These are phyloP conservation scores for Artemisia annua DNA, from an alignment of 129 eudicot species.

Conservation along the genomic window DNA sequence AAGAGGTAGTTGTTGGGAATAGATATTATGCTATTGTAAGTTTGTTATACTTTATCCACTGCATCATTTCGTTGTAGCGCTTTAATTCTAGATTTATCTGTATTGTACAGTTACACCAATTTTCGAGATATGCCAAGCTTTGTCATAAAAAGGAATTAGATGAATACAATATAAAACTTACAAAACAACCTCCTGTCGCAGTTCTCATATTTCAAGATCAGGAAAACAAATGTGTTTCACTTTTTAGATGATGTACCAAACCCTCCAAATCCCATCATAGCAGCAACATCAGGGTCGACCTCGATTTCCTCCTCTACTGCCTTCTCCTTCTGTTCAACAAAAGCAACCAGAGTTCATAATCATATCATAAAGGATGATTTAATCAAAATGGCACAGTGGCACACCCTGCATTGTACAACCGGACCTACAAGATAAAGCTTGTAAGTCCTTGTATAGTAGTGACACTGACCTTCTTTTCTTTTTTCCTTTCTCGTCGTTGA, in stretches of 20 bases:
- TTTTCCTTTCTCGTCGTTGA: constrained; percentile 81
- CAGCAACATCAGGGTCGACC: constrained; percentile 90
- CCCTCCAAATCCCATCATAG: constrained; percentile 99
- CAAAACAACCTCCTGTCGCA: constrained; percentile 9
- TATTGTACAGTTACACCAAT: too few relatives aligned
- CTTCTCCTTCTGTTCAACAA: constrained; percentile 78
- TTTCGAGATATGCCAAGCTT: too few relatives aligned
- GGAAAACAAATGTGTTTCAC: constrained; percentile 25
- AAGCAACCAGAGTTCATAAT: neutral
- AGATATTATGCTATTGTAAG: too few relatives aligned
- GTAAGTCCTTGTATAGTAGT: neutral
- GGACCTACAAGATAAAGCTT: neutral
- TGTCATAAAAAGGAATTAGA: too few relatives aligned
- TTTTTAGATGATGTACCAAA: constrained; percentile 69
- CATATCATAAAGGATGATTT: neutral
- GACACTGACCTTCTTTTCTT: constrained; percentile 76
- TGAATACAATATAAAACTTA: constrained; percentile 11
- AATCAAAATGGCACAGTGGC: neutral
- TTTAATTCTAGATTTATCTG: too few relatives aligned
- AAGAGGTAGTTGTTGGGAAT: too few relatives aligned
- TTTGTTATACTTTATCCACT: too few relatives aligned
- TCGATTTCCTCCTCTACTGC: constrained; percentile 80
- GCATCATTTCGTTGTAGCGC: too few relatives aligned
- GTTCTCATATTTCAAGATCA: constrained; percentile 8
- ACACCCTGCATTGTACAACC: neutral